Conservation (phyloP, 495 filamentous ascomycete genomes). For the Daldinia childiae region DNA sequence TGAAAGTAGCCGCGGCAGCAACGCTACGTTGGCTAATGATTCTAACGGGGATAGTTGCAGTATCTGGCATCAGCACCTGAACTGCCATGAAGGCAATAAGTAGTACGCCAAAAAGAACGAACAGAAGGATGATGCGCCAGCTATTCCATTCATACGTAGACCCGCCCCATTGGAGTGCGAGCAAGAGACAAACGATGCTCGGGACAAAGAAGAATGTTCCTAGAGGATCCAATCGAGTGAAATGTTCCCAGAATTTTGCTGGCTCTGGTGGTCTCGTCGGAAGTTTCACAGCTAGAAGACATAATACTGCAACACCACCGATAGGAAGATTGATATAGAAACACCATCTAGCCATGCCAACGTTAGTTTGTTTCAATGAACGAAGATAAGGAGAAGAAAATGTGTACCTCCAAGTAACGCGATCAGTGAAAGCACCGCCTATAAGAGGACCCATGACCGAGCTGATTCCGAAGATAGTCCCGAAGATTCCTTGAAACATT, state of each 20-base stretch:
- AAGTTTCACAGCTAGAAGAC: constrained; percentile 59
- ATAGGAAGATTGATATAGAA: constrained; percentile 74
- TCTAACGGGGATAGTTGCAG: constrained; percentile 78
- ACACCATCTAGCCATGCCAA: constrained; percentile 53
- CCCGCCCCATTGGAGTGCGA: constrained; percentile 90
- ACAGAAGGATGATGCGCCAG: constrained; percentile 73
- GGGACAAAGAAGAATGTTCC: constrained; percentile 79
- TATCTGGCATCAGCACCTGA: constrained; percentile 73
- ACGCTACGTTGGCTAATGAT: constrained; percentile 80
- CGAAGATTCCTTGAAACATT: constrained; percentile 64
- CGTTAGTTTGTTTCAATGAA: constrained; percentile 20
- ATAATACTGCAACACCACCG: constrained; percentile 59
- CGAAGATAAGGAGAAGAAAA: background rate
- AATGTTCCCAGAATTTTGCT: constrained; percentile 52
- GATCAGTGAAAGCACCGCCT: constrained; percentile 60
- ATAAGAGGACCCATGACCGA: constrained; percentile 61
- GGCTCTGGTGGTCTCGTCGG: constrained; percentile 48
- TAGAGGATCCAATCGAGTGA: constrained; percentile 71
- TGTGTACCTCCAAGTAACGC: constrained; percentile 59
- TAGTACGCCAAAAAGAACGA: constrained; percentile 72
- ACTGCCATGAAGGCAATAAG: constrained; percentile 68
- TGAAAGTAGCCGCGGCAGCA: constrained; percentile 66
- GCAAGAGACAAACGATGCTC: constrained; percentile 72
- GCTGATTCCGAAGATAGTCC: constrained; percentile 62
- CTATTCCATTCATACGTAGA: constrained; percentile 73